Percentiles rank a stretch among this genome's conserved stretches.
Evolutionary conservation across 83 land plant genomes (phyloP).

Genomic region (Thuja plicata): DNA sequence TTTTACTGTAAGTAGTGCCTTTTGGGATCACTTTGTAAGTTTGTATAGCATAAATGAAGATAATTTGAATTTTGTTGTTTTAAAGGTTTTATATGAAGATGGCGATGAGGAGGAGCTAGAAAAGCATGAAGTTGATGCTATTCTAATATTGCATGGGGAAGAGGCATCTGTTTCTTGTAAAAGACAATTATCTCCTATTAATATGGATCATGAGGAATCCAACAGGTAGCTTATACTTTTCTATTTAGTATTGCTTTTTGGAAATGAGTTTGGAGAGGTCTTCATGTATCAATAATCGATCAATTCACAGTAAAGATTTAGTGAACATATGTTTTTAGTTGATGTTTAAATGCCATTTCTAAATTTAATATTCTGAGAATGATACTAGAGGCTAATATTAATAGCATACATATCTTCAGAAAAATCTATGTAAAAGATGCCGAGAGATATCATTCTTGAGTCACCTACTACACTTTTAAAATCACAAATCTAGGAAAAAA

Average conservation of each 20-base stretch:
- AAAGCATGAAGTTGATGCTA: neutral
- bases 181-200: neutral
- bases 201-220: neutral
- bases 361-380: too few species aligned
- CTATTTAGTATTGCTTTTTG: neutral
- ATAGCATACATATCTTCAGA: too few species aligned
- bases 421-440: too few species aligned
- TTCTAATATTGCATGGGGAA: neutral
- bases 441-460: too few species aligned
- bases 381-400: too few species aligned
- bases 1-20: neutral
- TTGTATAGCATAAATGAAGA: too few species aligned
- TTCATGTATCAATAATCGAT: too few species aligned
- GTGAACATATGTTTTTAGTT: too few species aligned
- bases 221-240: neutral
- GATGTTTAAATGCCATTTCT: neutral
- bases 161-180: slow-evolving; percentile 1
- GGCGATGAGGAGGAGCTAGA: neutral
- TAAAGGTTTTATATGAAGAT: slow-evolving; percentile 1
- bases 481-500: too few species aligned
- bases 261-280: neutral
- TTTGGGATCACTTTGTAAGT: neutral
- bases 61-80: too few species aligned
- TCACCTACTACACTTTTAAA: too few species aligned
- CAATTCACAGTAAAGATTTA: too few species aligned